A percentile compares a stretch with the other conserved stretches of the same genome.
phyloP scores from a whole-genome alignment of 2,329 filamentous ascomycete genomes.

The Chalaropsis ovoidea region DNA sequence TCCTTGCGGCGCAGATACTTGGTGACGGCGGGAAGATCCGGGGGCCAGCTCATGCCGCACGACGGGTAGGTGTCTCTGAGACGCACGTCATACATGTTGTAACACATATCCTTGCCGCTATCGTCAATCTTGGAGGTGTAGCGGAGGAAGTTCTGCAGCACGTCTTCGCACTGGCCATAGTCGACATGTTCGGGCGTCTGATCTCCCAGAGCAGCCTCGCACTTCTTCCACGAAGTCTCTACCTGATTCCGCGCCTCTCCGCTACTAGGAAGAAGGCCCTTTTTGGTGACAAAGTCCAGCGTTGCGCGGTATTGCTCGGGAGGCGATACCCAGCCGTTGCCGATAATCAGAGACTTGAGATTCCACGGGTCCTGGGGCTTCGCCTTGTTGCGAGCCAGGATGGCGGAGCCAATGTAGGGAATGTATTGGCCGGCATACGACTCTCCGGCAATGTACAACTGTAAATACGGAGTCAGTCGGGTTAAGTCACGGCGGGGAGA shows the following conservation, averaged over 20 bases:
- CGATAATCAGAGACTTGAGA: conserved; percentile 76
- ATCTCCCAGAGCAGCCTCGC: conserved; percentile 50
- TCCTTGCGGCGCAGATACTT: conserved; percentile 79
- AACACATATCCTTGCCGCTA: conserved; percentile 49
- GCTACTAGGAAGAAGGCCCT: conserved; percentile 44
- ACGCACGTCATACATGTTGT: conserved; percentile 96
- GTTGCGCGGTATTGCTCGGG: conserved; percentile 83
- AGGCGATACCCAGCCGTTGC: conserved; percentile 95
- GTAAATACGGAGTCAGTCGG: conserved; percentile 21
- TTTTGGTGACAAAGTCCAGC: conserved; percentile 62
- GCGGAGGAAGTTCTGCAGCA: conserved; percentile 63
- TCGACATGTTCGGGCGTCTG: conserved; percentile 49
- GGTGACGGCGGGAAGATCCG: conserved; percentile 65
- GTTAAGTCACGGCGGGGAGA: not conserved
- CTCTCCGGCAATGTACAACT: conserved; percentile 93
- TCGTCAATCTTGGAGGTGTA: conserved; percentile 44
- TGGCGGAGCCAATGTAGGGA: conserved; percentile 87
- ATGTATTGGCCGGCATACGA: conserved; percentile 94
- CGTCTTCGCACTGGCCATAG: conserved; percentile 59
- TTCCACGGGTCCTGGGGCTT: conserved; percentile 51
- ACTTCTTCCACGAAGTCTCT: conserved; percentile 58
- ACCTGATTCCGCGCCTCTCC: conserved; percentile 46
- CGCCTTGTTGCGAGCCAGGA: conserved; percentile 76
- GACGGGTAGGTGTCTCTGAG: conserved; percentile 67
- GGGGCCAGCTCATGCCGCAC: conserved; percentile 97